Base-by-base conservation (phyloP, 1,284 basidiomycete species). In the Phellopilus nigrolimitatus region DNA sequence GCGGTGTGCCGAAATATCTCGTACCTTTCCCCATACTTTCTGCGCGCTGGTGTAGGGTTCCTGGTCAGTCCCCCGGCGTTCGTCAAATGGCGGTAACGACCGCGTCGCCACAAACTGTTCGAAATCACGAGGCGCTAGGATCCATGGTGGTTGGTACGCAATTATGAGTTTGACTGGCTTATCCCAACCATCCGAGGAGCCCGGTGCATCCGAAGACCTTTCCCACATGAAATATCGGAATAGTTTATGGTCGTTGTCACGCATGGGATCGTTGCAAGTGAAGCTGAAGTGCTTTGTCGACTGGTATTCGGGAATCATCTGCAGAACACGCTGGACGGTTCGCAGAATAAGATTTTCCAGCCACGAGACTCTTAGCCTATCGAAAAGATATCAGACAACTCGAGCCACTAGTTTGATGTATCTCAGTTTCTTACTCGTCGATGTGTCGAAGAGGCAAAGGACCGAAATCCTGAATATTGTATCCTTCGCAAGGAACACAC, bases 11-110 rank as follows among this genome's bases (percentile, higher is more conserved):
- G 6, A 15, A 15, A 46, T 25, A 44, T 37, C 34, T 37, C 62
- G 40, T 52, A 82, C 84, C 75, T 85, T 87, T 31, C 70, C 79
- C 84, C 84, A 88, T 33, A 85, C 56, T 53, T 78, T 70, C 55
- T 84, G 71, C 28, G 70, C 68, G 51, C 71, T 71, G 33, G 68
- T 50, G 10, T 58, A 57, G 13, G 38, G 43, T 22, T 39, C 37
- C 21, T 38, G 27, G 34, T 46, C 12, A 38, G 50, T 39, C 2
- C 47, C 44, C 8, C 24, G 30, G 2, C 50, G 38, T 24, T 44
- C 48, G 24, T 56, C 49, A 27, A 49, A 61, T 1, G 49, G 28
- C 8, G 61, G 61, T 34, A 61, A 51, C 54, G 57, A 21, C n/a
- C 33, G n/a, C 22, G 73, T 75, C 27, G 62, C 62, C 12, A 70